phyloP scores from a whole-genome alignment of 352 stramenopile genomes.

The Globisporangium camurandrum region DNA sequence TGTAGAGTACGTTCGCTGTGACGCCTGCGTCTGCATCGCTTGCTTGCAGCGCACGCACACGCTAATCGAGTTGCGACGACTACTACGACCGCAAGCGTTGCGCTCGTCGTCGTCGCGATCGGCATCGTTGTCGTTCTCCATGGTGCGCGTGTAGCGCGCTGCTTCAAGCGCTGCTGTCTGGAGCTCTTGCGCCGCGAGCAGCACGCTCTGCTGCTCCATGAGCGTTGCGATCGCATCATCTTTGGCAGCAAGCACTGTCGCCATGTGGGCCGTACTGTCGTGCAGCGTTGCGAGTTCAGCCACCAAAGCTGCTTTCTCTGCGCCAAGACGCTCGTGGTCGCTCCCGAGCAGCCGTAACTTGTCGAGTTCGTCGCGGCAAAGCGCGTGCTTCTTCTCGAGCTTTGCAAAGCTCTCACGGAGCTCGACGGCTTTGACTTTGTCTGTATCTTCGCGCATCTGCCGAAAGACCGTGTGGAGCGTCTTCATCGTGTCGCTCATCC shows the following conservation, averaged over 20 bases:
- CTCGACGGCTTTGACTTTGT: slow-evolving; percentile 86
- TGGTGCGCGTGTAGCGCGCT: slow-evolving; percentile 26
- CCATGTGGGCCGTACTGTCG: slow-evolving; percentile 34
- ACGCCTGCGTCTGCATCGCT: slow-evolving; percentile 27
- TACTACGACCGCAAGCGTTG: not conserved
- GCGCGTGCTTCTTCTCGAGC: slow-evolving; percentile 64
- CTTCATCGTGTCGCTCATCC: slow-evolving; percentile 91
- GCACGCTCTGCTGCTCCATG: slow-evolving; percentile 70
- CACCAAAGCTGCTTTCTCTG: slow-evolving; percentile 24
- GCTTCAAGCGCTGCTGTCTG: slow-evolving; percentile 40
- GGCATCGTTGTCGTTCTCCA: slow-evolving; percentile 35
- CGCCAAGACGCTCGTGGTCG: slow-evolving; percentile 38
- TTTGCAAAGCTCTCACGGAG: slow-evolving; percentile 71
- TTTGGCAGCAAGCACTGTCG: slow-evolving; percentile 37
- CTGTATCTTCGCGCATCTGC: slow-evolving; percentile 89
- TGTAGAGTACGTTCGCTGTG: slow-evolving; percentile 6
- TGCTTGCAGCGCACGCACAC: slow-evolving; percentile 65
- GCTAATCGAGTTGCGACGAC: slow-evolving; percentile 2
- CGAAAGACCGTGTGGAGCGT: slow-evolving; percentile 91
- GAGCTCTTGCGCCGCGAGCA: slow-evolving; percentile 61
- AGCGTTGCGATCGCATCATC: slow-evolving; percentile 56
- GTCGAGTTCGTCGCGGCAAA: slow-evolving; percentile 51
- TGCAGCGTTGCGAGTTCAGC: slow-evolving; percentile 26
- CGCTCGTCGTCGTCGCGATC: slow-evolving; percentile 1
- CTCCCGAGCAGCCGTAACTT: slow-evolving; percentile 43